phyloP scores from a whole-genome alignment of 169 alveolate genomes.

The Plasmodium berghei region DNA sequence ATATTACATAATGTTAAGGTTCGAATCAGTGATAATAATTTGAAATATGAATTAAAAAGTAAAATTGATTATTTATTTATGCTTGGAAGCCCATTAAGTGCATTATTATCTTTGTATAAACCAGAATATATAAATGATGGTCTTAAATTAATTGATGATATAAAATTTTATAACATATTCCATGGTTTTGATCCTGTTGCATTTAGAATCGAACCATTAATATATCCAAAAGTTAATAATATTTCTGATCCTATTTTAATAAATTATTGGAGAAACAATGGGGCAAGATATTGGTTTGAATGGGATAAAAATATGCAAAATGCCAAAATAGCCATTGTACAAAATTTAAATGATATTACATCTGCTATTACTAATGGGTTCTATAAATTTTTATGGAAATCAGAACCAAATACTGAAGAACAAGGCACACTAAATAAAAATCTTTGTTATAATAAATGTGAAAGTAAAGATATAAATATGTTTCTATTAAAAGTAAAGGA shows the following conservation, averaged over 20 bases:
- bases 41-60: conserved; percentile 78
- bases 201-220: conserved; percentile 86
- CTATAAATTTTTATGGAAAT: conserved; percentile 74
- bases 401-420: conserved; percentile 75
- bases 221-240: conserved; percentile 81
- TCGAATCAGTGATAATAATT: conserved; percentile 54
- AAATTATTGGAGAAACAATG: conserved; percentile 89
- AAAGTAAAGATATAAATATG: conserved; percentile 78
- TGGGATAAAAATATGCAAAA: conserved; percentile 88
- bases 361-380: conserved; percentile 81
- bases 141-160: conserved; percentile 78
- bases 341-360: conserved; percentile 80
- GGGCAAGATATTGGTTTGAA: conserved; percentile 89
- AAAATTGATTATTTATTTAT: conserved; percentile 87
- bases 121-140: conserved; percentile 85
- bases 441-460: conserved; percentile 76
- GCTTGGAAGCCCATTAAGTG: conserved; percentile 89
- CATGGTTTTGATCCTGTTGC: conserved; percentile 92
- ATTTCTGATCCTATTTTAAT: conserved; percentile 88
- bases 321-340: conserved; percentile 81
- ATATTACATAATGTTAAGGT: conserved; percentile 76
- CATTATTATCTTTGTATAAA: conserved; percentile 81
- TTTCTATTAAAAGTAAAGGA: conserved; percentile 75
- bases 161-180: conserved; percentile 85
- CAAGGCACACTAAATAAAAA: conserved; percentile 73